Percentiles rank a stretch among this genome's conserved stretches.
Conservation (phyloP, 352 stramenopile species). For the Halophytophthora polymorphica region DNA sequence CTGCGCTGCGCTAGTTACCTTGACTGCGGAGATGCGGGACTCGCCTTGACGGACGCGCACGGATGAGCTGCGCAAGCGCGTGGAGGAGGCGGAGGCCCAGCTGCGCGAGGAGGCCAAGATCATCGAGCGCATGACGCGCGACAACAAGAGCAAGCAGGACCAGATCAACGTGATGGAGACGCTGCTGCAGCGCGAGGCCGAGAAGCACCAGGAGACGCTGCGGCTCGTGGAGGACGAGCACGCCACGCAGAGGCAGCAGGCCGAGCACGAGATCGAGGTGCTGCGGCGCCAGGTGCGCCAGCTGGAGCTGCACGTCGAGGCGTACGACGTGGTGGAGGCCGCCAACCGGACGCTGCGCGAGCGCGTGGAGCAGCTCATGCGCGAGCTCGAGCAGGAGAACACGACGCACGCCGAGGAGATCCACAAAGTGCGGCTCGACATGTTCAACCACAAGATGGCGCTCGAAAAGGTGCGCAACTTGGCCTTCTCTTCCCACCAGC, state of each 20-base stretch:
- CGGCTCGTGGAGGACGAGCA: conserved; percentile 62
- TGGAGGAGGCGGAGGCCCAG: conserved; percentile 72
- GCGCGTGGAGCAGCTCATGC: conserved; percentile 59
- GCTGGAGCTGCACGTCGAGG: conserved; percentile 68
- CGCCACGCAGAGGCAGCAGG: conserved; percentile 49
- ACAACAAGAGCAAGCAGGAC: conserved; percentile 71
- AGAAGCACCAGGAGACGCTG: conserved; percentile 56
- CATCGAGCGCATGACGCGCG: conserved; percentile 75
- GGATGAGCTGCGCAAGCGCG: conserved; percentile 65
- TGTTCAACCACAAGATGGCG: conserved; percentile 87
- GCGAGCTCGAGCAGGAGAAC: conserved; percentile 63
- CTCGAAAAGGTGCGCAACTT: conserved; percentile 54
- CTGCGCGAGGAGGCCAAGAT: conserved; percentile 78
- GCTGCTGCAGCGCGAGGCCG: conserved; percentile 55
- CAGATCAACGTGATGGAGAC: conserved; percentile 68
- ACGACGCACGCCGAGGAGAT: conserved; percentile 68
- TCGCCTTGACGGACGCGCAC: conserved; percentile 17
- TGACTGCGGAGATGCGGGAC: conserved; percentile 12
- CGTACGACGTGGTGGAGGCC: conserved; percentile 60
- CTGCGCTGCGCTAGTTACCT: conserved; percentile 14
- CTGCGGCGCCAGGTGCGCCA: conserved; percentile 50
- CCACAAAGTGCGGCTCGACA: conserved; percentile 73
- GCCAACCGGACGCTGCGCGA: conserved; percentile 52
- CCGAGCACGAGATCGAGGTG: conserved; percentile 61
- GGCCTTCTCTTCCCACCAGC: neutral